phyloP scores from a whole-genome alignment of 2,329 filamentous ascomycete genomes.

The Alternaria brassicicola region DNA sequence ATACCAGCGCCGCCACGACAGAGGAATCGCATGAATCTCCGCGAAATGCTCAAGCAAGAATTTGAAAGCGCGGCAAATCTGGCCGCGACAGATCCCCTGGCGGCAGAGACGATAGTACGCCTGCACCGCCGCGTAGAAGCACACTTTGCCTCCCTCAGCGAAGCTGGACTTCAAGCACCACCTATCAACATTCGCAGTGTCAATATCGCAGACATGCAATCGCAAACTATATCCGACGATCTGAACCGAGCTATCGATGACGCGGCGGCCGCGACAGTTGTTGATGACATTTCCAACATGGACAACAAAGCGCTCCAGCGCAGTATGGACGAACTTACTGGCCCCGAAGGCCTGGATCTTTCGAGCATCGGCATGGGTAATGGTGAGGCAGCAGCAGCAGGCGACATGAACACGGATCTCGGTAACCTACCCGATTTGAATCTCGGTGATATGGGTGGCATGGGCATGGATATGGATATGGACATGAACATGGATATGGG shows the following conservation, averaged over 20 bases:
- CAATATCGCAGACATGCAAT: constrained; percentile 35
- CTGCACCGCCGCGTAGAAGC: constrained; percentile 69
- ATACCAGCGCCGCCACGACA: constrained; percentile 33
- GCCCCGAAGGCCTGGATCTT: constrained; percentile 37
- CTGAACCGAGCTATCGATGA: constrained; percentile 47
- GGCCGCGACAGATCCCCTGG: constrained; percentile 61
- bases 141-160: constrained; percentile 56
- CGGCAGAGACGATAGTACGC: constrained; percentile 67
- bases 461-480: constrained; percentile 34
- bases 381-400: constrained; percentile 24
- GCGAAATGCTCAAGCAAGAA: constrained; percentile 64
- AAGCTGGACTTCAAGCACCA: constrained; percentile 31
- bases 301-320: constrained; percentile 44
- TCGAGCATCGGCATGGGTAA: constrained; percentile 39
- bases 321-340: constrained; percentile 40
- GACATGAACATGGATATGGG: constrained; percentile 38
- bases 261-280: constrained; percentile 41
- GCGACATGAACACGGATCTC: constrained; percentile 31
- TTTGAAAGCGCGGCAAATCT: constrained; percentile 64
- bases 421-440: constrained; percentile 37
- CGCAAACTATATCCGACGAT: constrained; percentile 36
- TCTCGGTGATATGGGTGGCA: constrained; percentile 38
- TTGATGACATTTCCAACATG: constrained; percentile 37
- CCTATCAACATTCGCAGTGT: constrained; percentile 38
- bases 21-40: constrained; percentile 59